Evolutionary conservation across 495 filamentous ascomycete genomes (phyloP).

Genomic region (Jackrogersella minutella): DNA sequence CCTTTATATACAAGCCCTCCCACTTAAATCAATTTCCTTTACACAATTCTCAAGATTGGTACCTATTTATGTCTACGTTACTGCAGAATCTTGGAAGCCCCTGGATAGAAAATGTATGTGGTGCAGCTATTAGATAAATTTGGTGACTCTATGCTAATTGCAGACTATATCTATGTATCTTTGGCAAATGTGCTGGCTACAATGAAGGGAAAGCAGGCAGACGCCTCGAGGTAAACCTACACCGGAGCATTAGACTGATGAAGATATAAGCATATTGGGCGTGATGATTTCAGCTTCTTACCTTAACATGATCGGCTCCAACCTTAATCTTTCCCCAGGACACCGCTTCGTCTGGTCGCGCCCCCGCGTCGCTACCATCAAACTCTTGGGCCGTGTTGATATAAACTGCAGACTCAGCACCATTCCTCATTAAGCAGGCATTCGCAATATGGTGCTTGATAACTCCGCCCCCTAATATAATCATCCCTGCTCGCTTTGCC

Average conservation of each 20-base stretch:
- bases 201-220: conserved; percentile 90
- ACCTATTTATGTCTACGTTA: not conserved
- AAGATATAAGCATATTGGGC: not conserved
- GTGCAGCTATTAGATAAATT: not conserved
- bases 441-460: conserved; percentile 99
- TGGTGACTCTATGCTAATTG: not conserved
- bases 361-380: conserved; percentile 95
- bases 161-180: conserved; percentile 42
- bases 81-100: not conserved
- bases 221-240: conserved; percentile 90
- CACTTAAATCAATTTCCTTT: too few relatives aligned
- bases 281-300: conserved; percentile 42
- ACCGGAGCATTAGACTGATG: conserved; percentile 33
- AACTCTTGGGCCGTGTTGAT: conserved; percentile 97
- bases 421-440: conserved; percentile 95
- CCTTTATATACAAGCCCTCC: too few relatives aligned
- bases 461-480: conserved; percentile 90
- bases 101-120: not conserved
- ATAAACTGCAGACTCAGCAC: conserved; percentile 94
- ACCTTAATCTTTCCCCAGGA: conserved; percentile 98
- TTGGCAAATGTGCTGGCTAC: conserved; percentile 93
- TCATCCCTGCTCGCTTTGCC: conserved; percentile 87
- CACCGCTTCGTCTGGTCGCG: conserved; percentile 93
- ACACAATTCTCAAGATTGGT: not conserved
- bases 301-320: conserved; percentile 86